phyloP scores from a whole-genome alignment of 2,329 filamentous ascomycete species.

The Coniella lustricola region DNA sequence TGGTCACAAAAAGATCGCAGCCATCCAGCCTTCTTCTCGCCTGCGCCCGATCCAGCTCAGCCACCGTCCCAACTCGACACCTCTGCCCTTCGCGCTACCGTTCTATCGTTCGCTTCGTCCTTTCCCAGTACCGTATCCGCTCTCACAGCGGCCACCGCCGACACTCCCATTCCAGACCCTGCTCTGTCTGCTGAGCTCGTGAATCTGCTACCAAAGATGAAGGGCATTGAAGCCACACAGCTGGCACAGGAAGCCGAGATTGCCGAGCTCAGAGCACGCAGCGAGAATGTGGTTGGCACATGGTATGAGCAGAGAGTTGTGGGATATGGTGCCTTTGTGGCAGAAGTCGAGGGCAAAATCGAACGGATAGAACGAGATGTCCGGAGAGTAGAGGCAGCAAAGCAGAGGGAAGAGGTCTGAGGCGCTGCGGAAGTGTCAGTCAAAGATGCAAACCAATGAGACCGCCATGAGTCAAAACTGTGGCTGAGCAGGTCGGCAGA shows the following conservation, averaged over 20 bases:
- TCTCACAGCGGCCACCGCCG: conserved; percentile 45
- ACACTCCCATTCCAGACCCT: conserved; percentile 51
- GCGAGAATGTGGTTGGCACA: conserved; percentile 52
- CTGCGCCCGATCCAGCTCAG: conserved; percentile 28
- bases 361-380: conserved; percentile 59
- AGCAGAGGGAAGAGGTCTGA: conserved; percentile 42
- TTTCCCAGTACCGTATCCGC: conserved; percentile 51
- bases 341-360: conserved; percentile 62
- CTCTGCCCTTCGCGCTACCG: conserved; percentile 45
- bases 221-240: conserved; percentile 53
- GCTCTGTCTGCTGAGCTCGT: conserved; percentile 49
- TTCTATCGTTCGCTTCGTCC: conserved; percentile 48
- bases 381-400: conserved; percentile 49
- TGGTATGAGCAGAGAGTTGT: conserved; percentile 74
- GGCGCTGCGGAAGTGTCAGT: conserved; percentile 4
- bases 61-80: conserved; percentile 45
- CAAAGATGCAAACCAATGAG: neutral
- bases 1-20: conserved; percentile 36
- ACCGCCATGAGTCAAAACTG: neutral
- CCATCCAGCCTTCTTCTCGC: conserved; percentile 47
- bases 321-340: conserved; percentile 60
- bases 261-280: conserved; percentile 55
- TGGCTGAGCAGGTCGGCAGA: too few relatives aligned
- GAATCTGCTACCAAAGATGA: conserved; percentile 54
- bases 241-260: conserved; percentile 55